Evolutionary conservation across 331 rosid species (phyloP), one percentile per base, ranked within the genome.

Genomic region (Telfairia occidentalis): DNA sequence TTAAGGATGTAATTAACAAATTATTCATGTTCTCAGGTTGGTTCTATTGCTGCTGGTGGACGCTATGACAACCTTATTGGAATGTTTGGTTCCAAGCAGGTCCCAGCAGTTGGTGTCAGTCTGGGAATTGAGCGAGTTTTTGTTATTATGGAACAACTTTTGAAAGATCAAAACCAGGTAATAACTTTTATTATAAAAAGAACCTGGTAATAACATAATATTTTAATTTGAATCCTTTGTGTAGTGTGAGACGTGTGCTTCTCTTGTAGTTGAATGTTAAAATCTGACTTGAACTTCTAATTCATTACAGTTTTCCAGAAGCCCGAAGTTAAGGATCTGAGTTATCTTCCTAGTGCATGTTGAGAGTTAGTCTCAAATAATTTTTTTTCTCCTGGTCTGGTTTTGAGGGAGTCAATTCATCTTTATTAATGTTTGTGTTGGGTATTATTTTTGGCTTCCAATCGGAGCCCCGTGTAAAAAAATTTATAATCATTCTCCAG

Each of bases 41-140:
- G 98, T 83, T 87, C 98, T 13, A 91, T 94, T 81, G 98, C 89
- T 80, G 92, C 89, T 24, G 98, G 97, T 34, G 98, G 98, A 37
- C 92, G 98, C 34, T 94, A 87, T 66, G 98, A 91, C 90, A 87
- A 88, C 81, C 90, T 94, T 43, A 86, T 94, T 81, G 92, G 97
- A 42, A 94, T 88, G 95, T 91, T 94, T 71, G 96, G 98, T 59
- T 83, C 95, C 55, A 94, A 83, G 87, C 90, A 84, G 82, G 89
- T 89, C 77, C 96, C 92, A 74, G 90, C 97, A 40, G 95, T 94
- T 82, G 97, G 98, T 76, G 82, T 89, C 15, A 94, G 98, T 80
- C 92, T 94, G 76, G 98, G 98, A 85, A 91, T 94, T 24, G 98
- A 94, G 79, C 91, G 97, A 69, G 97, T 94, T 65, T 90, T 94